These are phyloP conservation scores for Fusarium liriodendri DNA, from an alignment of 2,329 filamentous ascomycete genomes.

Conservation along the genomic window DNA sequence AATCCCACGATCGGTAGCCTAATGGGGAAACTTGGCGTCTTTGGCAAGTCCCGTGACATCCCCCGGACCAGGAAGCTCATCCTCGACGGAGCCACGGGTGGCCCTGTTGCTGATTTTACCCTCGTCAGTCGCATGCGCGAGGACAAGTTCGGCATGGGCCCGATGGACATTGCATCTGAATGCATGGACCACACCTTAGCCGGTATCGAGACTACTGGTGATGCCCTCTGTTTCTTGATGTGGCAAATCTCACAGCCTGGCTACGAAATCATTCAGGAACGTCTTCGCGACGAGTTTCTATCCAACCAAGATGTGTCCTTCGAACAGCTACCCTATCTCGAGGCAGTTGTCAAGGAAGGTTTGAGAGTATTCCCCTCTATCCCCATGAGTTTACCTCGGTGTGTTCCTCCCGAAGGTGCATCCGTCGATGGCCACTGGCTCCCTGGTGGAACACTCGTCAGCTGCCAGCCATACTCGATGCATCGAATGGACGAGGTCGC, in stretches of 20 bases:
- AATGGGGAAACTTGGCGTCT: slow-evolving; percentile 14
- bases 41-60: slow-evolving; percentile 22
- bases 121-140: slow-evolving; percentile 25
- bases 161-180: slow-evolving; percentile 25
- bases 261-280: slow-evolving; percentile 5
- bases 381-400: slow-evolving; percentile 24
- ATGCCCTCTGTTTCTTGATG: slow-evolving; percentile 33
- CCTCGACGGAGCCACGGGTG: slow-evolving; percentile 8
- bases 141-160: slow-evolving; percentile 14
- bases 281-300: slow-evolving; percentile 9
- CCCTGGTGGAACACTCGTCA: slow-evolving; percentile 23
- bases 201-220: slow-evolving; percentile 36
- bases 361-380: slow-evolving; percentile 26
- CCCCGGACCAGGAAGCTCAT: slow-evolving; percentile 8
- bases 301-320: background rate
- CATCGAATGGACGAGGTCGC: slow-evolving; percentile 14
- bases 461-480: slow-evolving; percentile 30
- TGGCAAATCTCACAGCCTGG: slow-evolving; percentile 32
- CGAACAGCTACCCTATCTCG: slow-evolving; percentile 23
- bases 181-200: slow-evolving; percentile 35
- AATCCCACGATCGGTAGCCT: slow-evolving; percentile 2
- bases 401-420: slow-evolving; percentile 13
- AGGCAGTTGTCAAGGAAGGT: slow-evolving; percentile 30
- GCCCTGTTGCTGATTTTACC: slow-evolving; percentile 20
- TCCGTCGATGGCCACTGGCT: slow-evolving; percentile 19